Base-by-base conservation (phyloP, 208 protist species). In the Wallacemonas sp. region DNA sequence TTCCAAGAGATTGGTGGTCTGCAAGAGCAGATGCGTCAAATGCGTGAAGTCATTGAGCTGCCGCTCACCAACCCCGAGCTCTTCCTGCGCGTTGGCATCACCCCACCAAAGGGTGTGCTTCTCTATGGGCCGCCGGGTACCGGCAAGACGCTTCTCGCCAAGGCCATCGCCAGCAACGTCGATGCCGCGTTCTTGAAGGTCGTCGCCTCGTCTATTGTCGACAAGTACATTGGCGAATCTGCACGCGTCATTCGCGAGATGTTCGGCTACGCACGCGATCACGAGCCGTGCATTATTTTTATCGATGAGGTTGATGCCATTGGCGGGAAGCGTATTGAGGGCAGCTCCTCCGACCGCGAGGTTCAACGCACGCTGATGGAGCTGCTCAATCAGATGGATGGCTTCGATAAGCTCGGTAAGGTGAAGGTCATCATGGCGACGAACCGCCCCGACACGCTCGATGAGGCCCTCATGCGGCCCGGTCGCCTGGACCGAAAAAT, bases 241-340 rank as follows among this genome's bases (percentile, higher is more conserved):
- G 98, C 98, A 15, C 89, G 98, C 33, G 81, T 99, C 22, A 97
- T 99, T 66, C 92, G 99, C 38, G 98, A 99, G 72, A 99, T 99
- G 98, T 99, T 99, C 81, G 97, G 93, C 73, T 98, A 97, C 81
- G 93, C 95, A 15, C 83, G 92, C 8, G 98, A 99, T 41, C 97
- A 99, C 81, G 82, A 99, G 85, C 98, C 99, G 12, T 99, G 98
- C 78, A 98, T 99, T 64, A 99, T 99, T 65, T 99, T 99, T 76
- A 99, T 99, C 85, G 99, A 99, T 83, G 99, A 99, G 82, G 98
- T 99, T 59, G 99, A 99, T 68, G 99, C 99, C 26, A 99, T 99
- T 61, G 99, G 98, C 58, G 98, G 98, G 17, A 93, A 98, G 53
- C 83, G 99, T 62, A 99, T 99, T 71, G 98, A 99, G 71, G 98